Conservation (phyloP, 164 flowering plant species). For the Vitis labrusca region DNA sequence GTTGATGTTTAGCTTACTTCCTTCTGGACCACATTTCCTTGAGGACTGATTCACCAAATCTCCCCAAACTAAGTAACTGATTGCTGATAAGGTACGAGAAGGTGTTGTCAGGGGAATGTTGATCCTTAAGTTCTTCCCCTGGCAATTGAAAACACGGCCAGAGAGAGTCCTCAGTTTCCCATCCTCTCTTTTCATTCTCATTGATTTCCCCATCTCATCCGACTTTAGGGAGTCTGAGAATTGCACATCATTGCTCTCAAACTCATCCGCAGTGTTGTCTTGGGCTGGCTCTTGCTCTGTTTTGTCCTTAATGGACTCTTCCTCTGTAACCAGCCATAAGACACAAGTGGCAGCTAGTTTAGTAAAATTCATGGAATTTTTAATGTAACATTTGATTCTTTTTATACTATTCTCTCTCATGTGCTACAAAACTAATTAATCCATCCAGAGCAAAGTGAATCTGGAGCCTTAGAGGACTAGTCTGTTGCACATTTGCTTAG, state of each 20-base stretch:
- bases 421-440: too few species aligned
- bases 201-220: constrained; percentile 45
- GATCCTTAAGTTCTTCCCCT: constrained; percentile 72
- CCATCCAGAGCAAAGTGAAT: too few species aligned
- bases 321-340: constrained; percentile 41
- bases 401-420: too few species aligned
- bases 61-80: constrained; percentile 71
- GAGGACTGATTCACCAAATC: constrained; percentile 69
- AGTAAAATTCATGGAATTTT: neutral
- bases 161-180: constrained; percentile 49
- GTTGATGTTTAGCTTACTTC: constrained; percentile 63
- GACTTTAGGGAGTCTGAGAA: constrained; percentile 39
- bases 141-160: constrained; percentile 48
- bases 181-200: constrained; percentile 49
- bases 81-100: constrained; percentile 73
- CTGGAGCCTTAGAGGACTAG: too few species aligned
- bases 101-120: constrained; percentile 89
- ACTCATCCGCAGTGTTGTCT: constrained; percentile 35
- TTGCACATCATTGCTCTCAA: constrained; percentile 39
- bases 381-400: too few species aligned
- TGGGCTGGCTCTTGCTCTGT: constrained; percentile 54
- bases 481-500: too few species aligned
- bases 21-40: constrained; percentile 59
- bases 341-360: neutral
- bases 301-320: constrained; percentile 47